A percentile compares a stretch with the other conserved stretches of the same genome.
Conservation (phyloP, 2,329 filamentous ascomycete genomes). For the Aspergillus floridensis region DNA sequence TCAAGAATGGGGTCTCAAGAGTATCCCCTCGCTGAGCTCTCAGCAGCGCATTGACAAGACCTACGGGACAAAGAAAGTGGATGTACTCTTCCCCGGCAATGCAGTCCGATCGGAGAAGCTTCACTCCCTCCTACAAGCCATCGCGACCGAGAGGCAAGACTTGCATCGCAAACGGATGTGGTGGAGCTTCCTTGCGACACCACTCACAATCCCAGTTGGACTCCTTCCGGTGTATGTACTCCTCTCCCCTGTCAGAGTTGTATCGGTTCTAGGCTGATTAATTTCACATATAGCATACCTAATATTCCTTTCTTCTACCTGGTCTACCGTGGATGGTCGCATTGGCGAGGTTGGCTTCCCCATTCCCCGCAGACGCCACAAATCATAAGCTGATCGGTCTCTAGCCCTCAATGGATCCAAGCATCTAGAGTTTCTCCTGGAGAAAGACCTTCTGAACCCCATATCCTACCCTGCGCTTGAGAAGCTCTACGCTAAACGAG, state of each 20-base stretch:
- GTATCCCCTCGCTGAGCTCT: constrained; percentile 76
- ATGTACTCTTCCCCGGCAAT: constrained; percentile 65
- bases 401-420: constrained; percentile 75
- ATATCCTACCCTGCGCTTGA: constrained; percentile 69
- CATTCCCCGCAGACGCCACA: constrained; percentile 17
- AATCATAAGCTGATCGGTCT: constrained; percentile 19
- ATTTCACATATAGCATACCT: constrained; percentile 61
- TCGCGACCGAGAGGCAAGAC: constrained; percentile 77
- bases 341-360: constrained; percentile 63
- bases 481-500: constrained; percentile 62
- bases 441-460: constrained; percentile 67
- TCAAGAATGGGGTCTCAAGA: constrained; percentile 97
- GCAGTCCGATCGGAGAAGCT: constrained; percentile 66
- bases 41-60: constrained; percentile 63
- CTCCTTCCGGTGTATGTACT: constrained; percentile 74
- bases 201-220: constrained; percentile 77
- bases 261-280: constrained; percentile 6
- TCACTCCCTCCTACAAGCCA: constrained; percentile 60
- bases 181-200: constrained; percentile 80
- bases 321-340: constrained; percentile 82
- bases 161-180: constrained; percentile 74
- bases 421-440: constrained; percentile 77
- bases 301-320: constrained; percentile 98
- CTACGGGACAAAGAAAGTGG: constrained; percentile 65
- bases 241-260: neutral